Conservation (phyloP, 2,329 filamentous ascomycete genomes). For the Fusarium chlamydosporum region DNA sequence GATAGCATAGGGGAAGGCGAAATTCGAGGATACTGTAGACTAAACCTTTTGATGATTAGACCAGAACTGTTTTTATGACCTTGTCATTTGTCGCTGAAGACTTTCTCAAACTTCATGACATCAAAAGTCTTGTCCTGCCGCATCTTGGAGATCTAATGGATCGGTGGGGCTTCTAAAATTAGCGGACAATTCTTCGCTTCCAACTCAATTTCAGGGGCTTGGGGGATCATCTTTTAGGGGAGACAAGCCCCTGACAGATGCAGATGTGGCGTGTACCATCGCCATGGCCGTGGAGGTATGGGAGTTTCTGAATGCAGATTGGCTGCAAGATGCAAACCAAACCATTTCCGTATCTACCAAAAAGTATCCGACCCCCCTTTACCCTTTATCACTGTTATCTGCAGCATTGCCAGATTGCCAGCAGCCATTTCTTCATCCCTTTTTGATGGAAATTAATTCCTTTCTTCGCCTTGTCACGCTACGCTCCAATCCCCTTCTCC, state of each 20-base stretch:
- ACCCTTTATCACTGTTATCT: constrained; percentile 35
- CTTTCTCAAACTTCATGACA: constrained; percentile 37
- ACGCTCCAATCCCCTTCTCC: constrained; percentile 26
- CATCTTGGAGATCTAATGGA: constrained; percentile 24
- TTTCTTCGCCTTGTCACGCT: constrained; percentile 31
- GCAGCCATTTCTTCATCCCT: constrained; percentile 25
- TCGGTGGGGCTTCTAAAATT: constrained; percentile 46
- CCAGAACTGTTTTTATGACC: background rate
- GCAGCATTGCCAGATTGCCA: constrained; percentile 31
- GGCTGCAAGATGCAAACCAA: constrained; percentile 39
- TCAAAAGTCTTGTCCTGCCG: constrained; percentile 11
- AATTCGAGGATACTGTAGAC: background rate
- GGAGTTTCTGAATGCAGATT: constrained; percentile 39
- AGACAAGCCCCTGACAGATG: constrained; percentile 38
- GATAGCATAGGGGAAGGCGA: background rate
- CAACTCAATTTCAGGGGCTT: constrained; percentile 10
- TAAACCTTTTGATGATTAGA: background rate
- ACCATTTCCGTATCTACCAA: constrained; percentile 31
- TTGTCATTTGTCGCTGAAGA: background rate
- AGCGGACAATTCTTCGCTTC: constrained; percentile 23
- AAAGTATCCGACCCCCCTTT: constrained; percentile 43
- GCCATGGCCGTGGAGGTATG: constrained; percentile 28
- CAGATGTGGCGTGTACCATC: constrained; percentile 31
- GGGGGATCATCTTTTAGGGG: background rate
- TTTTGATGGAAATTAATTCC: constrained; percentile 30